These are phyloP conservation scores for Psophocarpus tetragonolobus DNA, from an alignment of 306 rosid species.

Conservation along the genomic window DNA sequence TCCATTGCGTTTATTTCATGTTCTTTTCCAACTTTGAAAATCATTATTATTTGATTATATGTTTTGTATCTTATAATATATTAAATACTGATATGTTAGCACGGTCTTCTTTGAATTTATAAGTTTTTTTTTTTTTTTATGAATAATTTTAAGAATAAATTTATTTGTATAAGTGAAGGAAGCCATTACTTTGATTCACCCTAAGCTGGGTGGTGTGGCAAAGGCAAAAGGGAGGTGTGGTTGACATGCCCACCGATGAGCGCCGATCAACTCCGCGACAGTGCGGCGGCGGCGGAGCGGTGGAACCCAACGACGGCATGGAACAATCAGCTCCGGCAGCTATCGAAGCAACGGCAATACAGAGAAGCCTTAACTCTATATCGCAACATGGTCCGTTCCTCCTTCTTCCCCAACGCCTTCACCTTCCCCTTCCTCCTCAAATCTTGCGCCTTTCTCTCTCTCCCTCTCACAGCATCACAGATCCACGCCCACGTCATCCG, in stretches of 20 bases:
- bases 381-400: slow-evolving; percentile 75
- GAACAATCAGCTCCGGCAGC: slow-evolving; percentile 65
- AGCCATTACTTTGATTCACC: no score
- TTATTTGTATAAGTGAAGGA: no score
- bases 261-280: background rate
- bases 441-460: slow-evolving; percentile 71
- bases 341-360: slow-evolving; percentile 66
- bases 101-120: no score
- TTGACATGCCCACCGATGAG: background rate
- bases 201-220: no score
- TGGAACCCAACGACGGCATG: slow-evolving; percentile 47
- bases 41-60: no score
- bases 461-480: slow-evolving; percentile 56
- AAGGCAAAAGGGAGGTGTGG: no score
- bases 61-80: no score
- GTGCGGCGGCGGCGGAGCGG: background rate
- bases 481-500: slow-evolving; percentile 75
- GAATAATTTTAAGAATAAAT: no score
- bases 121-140: no score
- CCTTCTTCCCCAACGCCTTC: slow-evolving; percentile 66
- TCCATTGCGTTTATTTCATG: no score
- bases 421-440: slow-evolving; percentile 87
- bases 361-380: slow-evolving; percentile 62
- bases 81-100: no score
- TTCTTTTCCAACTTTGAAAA: no score